Evolutionary conservation across 2,329 filamentous ascomycete species (phyloP).

Genomic region (Penicillium sp.): DNA sequence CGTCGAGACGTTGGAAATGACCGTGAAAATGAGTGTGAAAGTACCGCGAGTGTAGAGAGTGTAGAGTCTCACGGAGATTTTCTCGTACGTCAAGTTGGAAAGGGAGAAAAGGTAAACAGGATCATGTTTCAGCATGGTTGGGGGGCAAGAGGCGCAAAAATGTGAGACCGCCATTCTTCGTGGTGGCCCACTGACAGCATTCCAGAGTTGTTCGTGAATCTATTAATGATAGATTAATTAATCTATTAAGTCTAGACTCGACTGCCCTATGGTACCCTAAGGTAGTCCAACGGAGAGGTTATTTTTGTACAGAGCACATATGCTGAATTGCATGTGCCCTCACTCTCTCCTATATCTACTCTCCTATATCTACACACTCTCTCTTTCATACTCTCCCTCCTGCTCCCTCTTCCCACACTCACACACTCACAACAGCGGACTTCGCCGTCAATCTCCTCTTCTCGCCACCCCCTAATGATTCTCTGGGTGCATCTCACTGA

Average conservation of each 20-base stretch:
- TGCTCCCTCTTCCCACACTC: not conserved
- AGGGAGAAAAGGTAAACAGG: slow-evolving; percentile 2
- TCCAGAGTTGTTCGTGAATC: slow-evolving; percentile 1
- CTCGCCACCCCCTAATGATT: not conserved
- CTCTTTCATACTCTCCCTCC: too few relatives aligned
- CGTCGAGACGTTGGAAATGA: slow-evolving; percentile 5
- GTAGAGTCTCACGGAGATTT: not conserved
- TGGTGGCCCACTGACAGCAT: slow-evolving; percentile 15
- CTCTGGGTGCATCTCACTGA: not conserved
- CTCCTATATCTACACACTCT: too few relatives aligned
- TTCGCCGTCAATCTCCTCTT: not conserved
- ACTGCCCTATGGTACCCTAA: too few relatives aligned
- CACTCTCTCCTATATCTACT: too few relatives aligned
- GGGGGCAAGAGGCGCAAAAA: slow-evolving; percentile 19
- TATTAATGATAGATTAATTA: too few relatives aligned
- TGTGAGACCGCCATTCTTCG: slow-evolving; percentile 26
- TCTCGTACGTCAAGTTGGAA: not conserved
- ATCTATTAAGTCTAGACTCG: too few relatives aligned
- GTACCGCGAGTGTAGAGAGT: too few relatives aligned
- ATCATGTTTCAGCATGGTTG: slow-evolving; percentile 27
- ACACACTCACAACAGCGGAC: too few relatives aligned
- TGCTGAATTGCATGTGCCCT: too few relatives aligned
- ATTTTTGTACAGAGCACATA: too few relatives aligned
- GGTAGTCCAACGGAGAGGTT: too few relatives aligned
- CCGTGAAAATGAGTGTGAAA: too few relatives aligned